Percentiles rank a stretch among this genome's conserved stretches.
phyloP scores from a whole-genome alignment of 345 rosid genomes.

The Hypericum androsaemum region DNA sequence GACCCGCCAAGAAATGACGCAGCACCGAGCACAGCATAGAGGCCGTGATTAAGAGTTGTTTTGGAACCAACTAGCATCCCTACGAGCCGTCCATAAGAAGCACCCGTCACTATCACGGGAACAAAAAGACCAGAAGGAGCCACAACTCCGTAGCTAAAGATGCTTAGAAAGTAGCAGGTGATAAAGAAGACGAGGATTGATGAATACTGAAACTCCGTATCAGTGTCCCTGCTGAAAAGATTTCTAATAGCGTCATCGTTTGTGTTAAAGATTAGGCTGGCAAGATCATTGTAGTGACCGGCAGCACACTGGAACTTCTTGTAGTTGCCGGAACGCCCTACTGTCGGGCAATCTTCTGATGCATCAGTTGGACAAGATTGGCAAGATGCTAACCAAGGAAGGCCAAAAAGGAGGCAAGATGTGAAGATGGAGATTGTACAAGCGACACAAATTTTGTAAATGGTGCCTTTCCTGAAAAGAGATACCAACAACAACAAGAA shows the following conservation, averaged over 20 bases:
- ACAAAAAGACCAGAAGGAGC: constrained; percentile 86
- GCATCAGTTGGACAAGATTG: constrained; percentile 65
- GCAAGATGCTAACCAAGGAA: constrained; percentile 82
- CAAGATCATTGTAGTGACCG: constrained; percentile 81
- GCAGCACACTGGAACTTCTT: constrained; percentile 82
- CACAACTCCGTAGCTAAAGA: constrained; percentile 74
- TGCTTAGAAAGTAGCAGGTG: constrained; percentile 69
- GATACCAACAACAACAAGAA: constrained; percentile 10
- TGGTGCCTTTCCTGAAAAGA: constrained; percentile 48
- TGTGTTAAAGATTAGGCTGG: constrained; percentile 92
- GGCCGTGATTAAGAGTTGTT: constrained; percentile 64
- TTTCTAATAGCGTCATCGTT: constrained; percentile 84
- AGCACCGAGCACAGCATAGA: constrained; percentile 88
- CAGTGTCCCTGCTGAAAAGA: constrained; percentile 84
- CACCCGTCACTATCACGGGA: constrained; percentile 85
- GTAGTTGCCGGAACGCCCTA: constrained; percentile 90
- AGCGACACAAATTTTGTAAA: constrained; percentile 49
- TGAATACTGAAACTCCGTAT: constrained; percentile 57
- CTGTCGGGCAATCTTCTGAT: constrained; percentile 75
- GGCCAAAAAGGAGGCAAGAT: constrained; percentile 82
- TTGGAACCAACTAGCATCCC: constrained; percentile 62
- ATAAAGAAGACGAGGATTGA: constrained; percentile 58
- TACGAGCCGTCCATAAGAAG: constrained; percentile 74
- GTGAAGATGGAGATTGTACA: constrained; percentile 66
- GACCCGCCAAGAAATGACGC: constrained; percentile 93